phyloP scores from a whole-genome alignment of 2,329 filamentous ascomycete genomes.

The Apiospora malaysiana region DNA sequence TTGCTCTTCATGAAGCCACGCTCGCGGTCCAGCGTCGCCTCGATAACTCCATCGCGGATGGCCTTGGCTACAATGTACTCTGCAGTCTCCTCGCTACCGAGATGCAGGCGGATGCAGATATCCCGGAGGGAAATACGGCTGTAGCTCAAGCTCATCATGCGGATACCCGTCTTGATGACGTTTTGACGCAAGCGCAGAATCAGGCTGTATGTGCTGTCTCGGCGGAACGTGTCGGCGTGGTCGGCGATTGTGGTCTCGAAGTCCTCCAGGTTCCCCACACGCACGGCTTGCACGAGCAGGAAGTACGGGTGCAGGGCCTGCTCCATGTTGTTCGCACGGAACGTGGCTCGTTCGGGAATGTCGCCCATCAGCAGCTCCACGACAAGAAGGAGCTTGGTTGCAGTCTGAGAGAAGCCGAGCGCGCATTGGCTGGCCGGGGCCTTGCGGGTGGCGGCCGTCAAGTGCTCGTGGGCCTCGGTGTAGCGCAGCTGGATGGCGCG shows the following conservation, averaged over 20 bases:
- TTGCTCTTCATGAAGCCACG: conserved; percentile 98
- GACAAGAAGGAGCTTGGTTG: conserved; percentile 94
- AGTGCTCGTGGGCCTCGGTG: conserved; percentile 93
- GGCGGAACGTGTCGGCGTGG: conserved; percentile 84
- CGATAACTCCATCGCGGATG: conserved; percentile 95
- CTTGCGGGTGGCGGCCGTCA: conserved; percentile 93
- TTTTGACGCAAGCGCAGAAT: conserved; percentile 69
- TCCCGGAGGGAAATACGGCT: conserved; percentile 96
- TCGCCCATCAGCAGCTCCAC: conserved; percentile 98
- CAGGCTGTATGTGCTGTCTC: conserved; percentile 93
- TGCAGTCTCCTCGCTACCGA: conserved; percentile 95
- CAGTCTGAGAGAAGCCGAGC: conserved; percentile 92
- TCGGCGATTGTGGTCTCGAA: conserved; percentile 87
- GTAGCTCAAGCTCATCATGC: conserved; percentile 97
- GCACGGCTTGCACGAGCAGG: conserved; percentile 90
- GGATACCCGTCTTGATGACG: conserved; percentile 21
- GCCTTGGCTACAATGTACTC: conserved; percentile 99
- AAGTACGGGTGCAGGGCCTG: conserved; percentile 91
- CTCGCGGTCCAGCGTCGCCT: conserved; percentile 92
- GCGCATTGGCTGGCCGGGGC: conserved; percentile 89
- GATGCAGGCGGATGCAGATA: conserved; percentile 92
- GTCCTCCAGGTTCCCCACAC: conserved; percentile 93
- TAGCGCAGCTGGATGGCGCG: conserved; percentile 95
- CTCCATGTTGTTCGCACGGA: conserved; percentile 88
- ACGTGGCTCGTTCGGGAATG: conserved; percentile 92